A percentile compares a stretch with the other conserved stretches of the same genome.
These are phyloP conservation scores for Fusarium sp. DNA, from an alignment of 2,329 filamentous ascomycete genomes.

Conservation along the genomic window DNA sequence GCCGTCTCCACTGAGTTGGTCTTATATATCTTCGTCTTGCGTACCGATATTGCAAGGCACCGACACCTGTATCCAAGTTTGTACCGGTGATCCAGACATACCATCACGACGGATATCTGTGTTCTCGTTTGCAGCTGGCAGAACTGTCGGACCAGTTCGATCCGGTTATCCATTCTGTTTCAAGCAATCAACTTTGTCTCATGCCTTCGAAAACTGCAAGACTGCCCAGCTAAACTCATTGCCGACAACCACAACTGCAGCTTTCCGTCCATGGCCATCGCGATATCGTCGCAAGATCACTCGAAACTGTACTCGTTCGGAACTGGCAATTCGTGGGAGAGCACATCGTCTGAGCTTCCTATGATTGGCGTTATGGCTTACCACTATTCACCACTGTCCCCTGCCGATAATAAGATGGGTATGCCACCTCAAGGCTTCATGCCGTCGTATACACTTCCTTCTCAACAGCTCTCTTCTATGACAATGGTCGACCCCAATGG, in stretches of 20 bases:
- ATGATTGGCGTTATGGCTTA: constrained; percentile 58
- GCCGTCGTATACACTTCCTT: constrained; percentile 49
- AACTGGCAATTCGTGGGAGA: constrained; percentile 20
- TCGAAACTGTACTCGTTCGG: constrained; percentile 28
- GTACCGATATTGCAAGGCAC: constrained; percentile 28
- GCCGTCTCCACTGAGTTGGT: constrained; percentile 19
- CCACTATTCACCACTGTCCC: constrained; percentile 61
- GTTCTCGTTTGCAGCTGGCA: constrained; percentile 3
- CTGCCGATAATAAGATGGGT: constrained; percentile 57
- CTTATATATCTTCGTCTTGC: constrained; percentile 30
- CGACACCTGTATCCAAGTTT: constrained; percentile 24
- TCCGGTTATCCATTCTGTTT: constrained; percentile 12
- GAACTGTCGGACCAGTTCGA: constrained; percentile 12
- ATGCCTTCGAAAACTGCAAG: constrained; percentile 5
- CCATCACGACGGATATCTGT: constrained; percentile 10
- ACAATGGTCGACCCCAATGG: constrained; percentile 51
- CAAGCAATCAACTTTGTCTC: background rate
- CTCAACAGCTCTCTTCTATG: constrained; percentile 49
- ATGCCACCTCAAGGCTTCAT: constrained; percentile 54
- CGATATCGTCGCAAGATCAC: constrained; percentile 22
- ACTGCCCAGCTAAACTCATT: constrained; percentile 1
- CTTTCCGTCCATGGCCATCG: constrained; percentile 38
- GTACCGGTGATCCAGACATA: constrained; percentile 21
- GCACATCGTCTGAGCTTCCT: constrained; percentile 17
- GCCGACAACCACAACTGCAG: constrained; percentile 1